These are phyloP conservation scores for Petrea volubilis DNA, from an alignment of 257 asterid genomes.

Conservation along the genomic window DNA sequence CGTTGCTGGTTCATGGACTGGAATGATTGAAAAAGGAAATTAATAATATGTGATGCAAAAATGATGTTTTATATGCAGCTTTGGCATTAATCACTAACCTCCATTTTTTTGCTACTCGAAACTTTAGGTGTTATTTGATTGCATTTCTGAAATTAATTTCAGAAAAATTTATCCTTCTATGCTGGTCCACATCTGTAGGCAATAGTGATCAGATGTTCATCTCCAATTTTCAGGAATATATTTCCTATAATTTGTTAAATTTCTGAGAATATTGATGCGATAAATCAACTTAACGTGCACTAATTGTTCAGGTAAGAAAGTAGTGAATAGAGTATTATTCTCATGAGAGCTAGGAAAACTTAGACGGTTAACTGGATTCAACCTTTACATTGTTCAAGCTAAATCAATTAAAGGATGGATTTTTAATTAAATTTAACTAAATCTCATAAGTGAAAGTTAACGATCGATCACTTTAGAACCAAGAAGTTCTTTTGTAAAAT, in stretches of 20 bases:
- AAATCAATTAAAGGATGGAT: too few relatives aligned
- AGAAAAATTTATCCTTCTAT: background rate
- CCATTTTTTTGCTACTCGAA: slow-evolving; percentile 18
- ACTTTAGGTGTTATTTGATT: background rate
- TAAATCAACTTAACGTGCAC: too few relatives aligned
- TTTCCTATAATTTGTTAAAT: background rate
- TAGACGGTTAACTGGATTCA: too few relatives aligned
- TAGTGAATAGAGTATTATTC: too few relatives aligned
- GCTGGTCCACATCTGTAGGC: background rate
- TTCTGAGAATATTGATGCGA: background rate
- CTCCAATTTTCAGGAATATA: background rate
- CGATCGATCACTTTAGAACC: too few relatives aligned
- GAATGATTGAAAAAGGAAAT: slow-evolving; percentile 14
- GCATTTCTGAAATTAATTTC: background rate
- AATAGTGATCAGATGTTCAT: slow-evolving; percentile 2
- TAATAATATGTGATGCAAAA: slow-evolving; percentile 3
- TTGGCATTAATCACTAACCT: slow-evolving; percentile 9
- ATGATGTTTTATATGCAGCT: background rate
- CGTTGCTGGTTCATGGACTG: slow-evolving; percentile 4
- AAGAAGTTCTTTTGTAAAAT: too few relatives aligned
- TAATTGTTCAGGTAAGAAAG: too few relatives aligned
- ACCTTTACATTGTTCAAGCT: too few relatives aligned
- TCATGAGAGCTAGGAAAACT: too few relatives aligned
- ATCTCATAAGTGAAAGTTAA: too few relatives aligned
- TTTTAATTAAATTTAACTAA: too few relatives aligned